Evolutionary conservation across 139 green algal species (phyloP).

Genomic region (Chlorella vulgaris): DNA sequence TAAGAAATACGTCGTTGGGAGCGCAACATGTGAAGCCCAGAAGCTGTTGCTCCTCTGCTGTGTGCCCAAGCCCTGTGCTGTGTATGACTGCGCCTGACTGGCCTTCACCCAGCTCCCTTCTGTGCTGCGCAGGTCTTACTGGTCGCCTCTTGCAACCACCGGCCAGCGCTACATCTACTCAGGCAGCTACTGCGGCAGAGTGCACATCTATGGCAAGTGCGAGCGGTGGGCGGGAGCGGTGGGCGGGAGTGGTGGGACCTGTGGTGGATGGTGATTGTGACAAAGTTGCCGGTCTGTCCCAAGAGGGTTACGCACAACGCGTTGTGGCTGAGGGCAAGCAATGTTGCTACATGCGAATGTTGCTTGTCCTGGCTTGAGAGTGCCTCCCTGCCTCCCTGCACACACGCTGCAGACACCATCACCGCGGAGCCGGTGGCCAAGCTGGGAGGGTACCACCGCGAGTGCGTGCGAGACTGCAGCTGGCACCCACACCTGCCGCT

Average conservation of each 20-base stretch:
- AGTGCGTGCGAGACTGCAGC: constrained; percentile 83
- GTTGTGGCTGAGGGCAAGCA: background rate
- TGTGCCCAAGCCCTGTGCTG: no score
- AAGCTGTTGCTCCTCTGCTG: background rate
- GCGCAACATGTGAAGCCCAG: no score
- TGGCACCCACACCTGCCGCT: constrained; percentile 89
- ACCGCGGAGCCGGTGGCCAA: constrained; percentile 60
- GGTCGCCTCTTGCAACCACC: constrained; percentile 72
- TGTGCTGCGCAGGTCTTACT: constrained; percentile 76
- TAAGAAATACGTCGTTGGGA: background rate
- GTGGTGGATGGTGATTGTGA: background rate
- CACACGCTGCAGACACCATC: constrained; percentile 70
- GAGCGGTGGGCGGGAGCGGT: background rate
- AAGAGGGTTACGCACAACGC: background rate
- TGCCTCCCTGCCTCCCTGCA: background rate
- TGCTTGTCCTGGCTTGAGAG: background rate
- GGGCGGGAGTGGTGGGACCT: background rate
- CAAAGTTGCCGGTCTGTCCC: background rate
- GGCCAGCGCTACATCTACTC: constrained; percentile 93
- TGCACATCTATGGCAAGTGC: constrained; percentile 67
- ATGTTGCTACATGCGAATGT: no score
- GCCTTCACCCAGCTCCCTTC: background rate
- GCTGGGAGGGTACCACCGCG: constrained; percentile 59
- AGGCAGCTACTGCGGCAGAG: constrained; percentile 69
- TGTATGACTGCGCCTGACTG: no score